A percentile compares a stretch with the other conserved stretches of the same genome.
These are phyloP conservation scores for Blastobotrys malaysiensis DNA, from an alignment of 1,139 yeast species.

Conservation along the genomic window DNA sequence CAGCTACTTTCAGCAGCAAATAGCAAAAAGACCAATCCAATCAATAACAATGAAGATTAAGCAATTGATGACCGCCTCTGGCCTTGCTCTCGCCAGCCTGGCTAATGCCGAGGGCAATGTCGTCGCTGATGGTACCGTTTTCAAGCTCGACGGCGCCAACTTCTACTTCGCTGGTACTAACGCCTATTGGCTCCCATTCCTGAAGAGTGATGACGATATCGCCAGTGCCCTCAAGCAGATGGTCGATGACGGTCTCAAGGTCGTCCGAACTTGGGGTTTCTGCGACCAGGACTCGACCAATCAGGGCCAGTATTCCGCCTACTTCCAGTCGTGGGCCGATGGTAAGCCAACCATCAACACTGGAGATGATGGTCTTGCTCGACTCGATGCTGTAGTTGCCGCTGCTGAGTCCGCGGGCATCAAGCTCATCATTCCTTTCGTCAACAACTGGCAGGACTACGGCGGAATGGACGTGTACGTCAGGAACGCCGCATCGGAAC, in stretches of 20 bases:
- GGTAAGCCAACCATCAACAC: constrained; percentile 1
- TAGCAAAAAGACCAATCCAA: background rate
- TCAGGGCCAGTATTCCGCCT: background rate
- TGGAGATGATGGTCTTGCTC: background rate
- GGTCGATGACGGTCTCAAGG: constrained; percentile 1
- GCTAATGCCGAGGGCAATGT: background rate
- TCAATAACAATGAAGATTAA: background rate
- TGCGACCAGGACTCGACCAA: constrained; percentile 2
- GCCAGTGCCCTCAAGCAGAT: background rate
- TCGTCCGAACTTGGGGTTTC: constrained; percentile 2
- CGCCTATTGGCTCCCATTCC: constrained; percentile 1
- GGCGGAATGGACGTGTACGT: constrained; percentile 1
- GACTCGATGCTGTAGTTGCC: background rate
- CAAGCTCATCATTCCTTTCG: constrained; percentile 1
- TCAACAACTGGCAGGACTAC: constrained; percentile 1
- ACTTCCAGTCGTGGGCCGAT: constrained; percentile 2
- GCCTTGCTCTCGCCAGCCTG: background rate
- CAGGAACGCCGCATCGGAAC: background rate
- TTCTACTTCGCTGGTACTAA: constrained; percentile 2
- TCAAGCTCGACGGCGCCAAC: background rate
- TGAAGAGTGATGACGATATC: background rate
- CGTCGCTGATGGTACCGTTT: background rate
- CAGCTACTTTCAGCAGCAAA: background rate
- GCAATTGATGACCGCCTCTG: background rate
- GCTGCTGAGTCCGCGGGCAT: background rate